phyloP scores from a whole-genome alignment of 2,329 filamentous ascomycete genomes.

The Calonectria pauciramosa region DNA sequence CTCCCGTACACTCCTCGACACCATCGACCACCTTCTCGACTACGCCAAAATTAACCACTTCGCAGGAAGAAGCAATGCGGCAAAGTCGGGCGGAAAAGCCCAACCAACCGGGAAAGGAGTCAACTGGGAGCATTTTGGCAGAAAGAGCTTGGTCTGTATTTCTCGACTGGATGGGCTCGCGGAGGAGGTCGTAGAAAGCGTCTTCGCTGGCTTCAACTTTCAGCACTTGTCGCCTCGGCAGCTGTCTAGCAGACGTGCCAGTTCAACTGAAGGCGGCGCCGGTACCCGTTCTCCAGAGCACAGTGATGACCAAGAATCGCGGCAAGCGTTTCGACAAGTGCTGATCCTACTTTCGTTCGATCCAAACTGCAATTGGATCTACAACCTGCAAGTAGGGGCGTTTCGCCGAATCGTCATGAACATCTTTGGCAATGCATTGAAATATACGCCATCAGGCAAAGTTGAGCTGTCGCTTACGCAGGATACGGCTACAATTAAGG shows the following conservation, averaged over 20 bases:
- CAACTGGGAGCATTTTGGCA: constrained; percentile 26
- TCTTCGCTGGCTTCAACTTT: constrained; percentile 61
- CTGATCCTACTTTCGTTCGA: constrained; percentile 54
- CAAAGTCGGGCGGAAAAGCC: neutral
- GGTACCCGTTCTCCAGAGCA: too few species aligned
- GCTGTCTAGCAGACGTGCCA: constrained; percentile 6
- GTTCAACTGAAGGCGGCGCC: neutral
- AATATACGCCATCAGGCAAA: constrained; percentile 63
- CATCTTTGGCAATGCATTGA: constrained; percentile 72
- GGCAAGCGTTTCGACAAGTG: constrained; percentile 38
- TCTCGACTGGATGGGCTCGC: constrained; percentile 56
- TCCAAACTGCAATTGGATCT: constrained; percentile 62
- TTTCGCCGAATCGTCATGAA: constrained; percentile 72
- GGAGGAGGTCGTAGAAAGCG: constrained; percentile 63
- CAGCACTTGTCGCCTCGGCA: constrained; percentile 42
- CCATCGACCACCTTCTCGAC: constrained; percentile 66
- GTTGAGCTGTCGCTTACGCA: constrained; percentile 49
- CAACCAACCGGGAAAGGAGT: neutral
- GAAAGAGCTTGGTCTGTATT: constrained; percentile 34
- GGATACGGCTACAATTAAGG: neutral
- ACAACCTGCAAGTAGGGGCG: constrained; percentile 67
- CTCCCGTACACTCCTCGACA: constrained; percentile 65
- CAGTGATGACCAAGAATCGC: neutral
- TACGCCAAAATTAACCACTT: constrained; percentile 68
- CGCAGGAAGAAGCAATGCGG: constrained; percentile 10